Percentiles rank a stretch among this genome's conserved stretches.
Evolutionary conservation across 1,284 basidiomycete genomes (phyloP).

Genomic region (Hemileia vastatrix): DNA sequence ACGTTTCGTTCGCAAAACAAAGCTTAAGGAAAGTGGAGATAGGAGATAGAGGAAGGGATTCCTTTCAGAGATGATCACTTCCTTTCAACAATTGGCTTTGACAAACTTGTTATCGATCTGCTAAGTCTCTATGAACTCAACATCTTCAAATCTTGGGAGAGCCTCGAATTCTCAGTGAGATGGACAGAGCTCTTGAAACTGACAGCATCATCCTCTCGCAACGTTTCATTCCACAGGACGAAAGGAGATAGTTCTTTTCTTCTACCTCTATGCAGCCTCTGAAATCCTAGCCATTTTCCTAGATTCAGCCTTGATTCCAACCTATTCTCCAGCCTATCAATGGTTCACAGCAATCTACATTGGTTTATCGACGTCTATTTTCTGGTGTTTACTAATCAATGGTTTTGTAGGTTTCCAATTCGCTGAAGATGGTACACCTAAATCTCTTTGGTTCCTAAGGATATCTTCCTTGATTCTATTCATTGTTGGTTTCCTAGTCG

Average conservation of each 20-base stretch:
- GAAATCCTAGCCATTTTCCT: conserved; percentile 90
- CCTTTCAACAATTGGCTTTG: too few species aligned
- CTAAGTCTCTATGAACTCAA: too few species aligned
- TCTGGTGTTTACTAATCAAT: conserved; percentile 85
- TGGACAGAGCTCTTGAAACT: too few species aligned
- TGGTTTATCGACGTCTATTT: conserved; percentile 73
- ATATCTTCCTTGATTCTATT: conserved; percentile 65
- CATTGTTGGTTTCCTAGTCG: conserved; percentile 72
- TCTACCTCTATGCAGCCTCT: conserved; percentile 88
- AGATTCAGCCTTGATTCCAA: conserved; percentile 91
- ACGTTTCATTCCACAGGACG: too few species aligned
- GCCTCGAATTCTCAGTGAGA: too few species aligned
- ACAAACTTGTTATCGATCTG: too few species aligned
- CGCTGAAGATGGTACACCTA: conserved; percentile 90
- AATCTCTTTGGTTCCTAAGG: conserved; percentile 90
- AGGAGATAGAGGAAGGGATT: not conserved
- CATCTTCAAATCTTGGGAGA: too few species aligned
- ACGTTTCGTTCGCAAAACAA: not conserved
- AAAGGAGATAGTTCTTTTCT: conserved; percentile 96
- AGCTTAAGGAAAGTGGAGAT: not conserved
- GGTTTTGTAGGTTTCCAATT: conserved; percentile 99
- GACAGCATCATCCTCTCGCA: not conserved
- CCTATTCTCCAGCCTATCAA: conserved; percentile 73
- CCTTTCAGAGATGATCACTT: too few species aligned
- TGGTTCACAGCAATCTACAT: conserved; percentile 94